Base-by-base conservation (phyloP, 768 basidiomycete species). In the Pulveroboletus sp. region DNA sequence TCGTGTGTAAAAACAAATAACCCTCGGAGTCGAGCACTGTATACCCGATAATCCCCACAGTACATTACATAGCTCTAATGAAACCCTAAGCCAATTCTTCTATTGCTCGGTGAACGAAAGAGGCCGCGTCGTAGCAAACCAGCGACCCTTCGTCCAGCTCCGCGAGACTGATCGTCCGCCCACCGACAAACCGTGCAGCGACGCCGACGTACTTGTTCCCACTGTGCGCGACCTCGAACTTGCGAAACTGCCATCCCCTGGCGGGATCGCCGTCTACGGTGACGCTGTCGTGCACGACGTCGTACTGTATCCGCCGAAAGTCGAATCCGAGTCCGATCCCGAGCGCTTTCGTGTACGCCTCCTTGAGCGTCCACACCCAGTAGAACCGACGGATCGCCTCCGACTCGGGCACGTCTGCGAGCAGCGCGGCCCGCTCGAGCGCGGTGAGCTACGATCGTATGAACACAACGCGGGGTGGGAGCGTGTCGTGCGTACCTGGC, bases 331-430 rank as follows among this genome's bases (percentile, higher is more conserved):
- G 77, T 0, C 91, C 91, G 29, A 86, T 63, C 1, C 92, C 92
- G 29, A 93, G 75, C 3, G 89, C 88, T 69, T 93, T 94, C 6
- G 88, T 90, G 65, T 92, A 93, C 4, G 92, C 90, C 65, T 94
- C 91, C 68, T 94, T 94, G 63, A 89, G 68, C 7, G 92, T 92
- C 91, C 91, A 93, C 55, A 90, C 79, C 76, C 84, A 84, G 61
- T 86, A 89, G 64, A 93, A 86, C 14, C 73, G 70, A 37, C 73
- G 71, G n/a, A 87, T 68, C 3, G 75, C 77, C 52, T 84, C 80
- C 8, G 68, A 62, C 50, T 76, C 65, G 23, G 79, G 65, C 7
- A 76, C 60, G 10, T 73, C 70, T 16, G 71, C 63, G 13, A 70
- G 60, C 37, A 76, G 53, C 5, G 61, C 35, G 5, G 43, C 48